Base-by-base conservation (phyloP, 345 rosid genomes). In the Noccaea bulbosa region DNA sequence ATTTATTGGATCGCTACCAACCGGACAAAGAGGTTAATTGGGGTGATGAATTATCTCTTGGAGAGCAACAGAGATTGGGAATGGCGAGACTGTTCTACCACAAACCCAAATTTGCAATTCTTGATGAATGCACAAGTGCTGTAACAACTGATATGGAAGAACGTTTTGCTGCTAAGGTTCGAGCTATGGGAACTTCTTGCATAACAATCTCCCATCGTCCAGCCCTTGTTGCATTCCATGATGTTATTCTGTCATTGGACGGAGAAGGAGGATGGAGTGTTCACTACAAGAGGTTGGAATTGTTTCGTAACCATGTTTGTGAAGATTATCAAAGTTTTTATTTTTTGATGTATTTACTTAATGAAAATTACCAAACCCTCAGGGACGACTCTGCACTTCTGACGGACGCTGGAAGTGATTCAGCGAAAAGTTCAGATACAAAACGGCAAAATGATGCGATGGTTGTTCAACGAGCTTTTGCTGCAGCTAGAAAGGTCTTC, bases 101-200 rank as follows among this genome's bases (percentile, higher is more conserved):
- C 82, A 94, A 81, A 81, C 99, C 99, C 73, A 94, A 87, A 74
- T 94, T 94, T 92, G 99, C 99, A 69, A 94, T 94, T 84, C 98
- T 94, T 79, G 99, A 94, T 77, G 99, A 94, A 80, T 94, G 99
- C 84, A 94, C 99, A 48, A 94, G 99, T 85, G 99, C 99, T 66
- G 99, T 94, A 70, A 92, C 99, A 24, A 94, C 97, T 41, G 99
- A 88, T 77, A 94, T 94, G 99, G 99, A 94, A 81, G 97, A 94
- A 79, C 88, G 98, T 5, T 94, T 94, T 77, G 93, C 97, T 76
- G 82, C 96, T 46, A 90, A 94, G 83, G 98, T 92, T 78, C 88
- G 86, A 82, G 98, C 97, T 24, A 88, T 89, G 99, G 99, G 99
- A 79, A 94, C 99, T 56, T 94, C 98, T 41, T 94, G 99, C 79